Base-by-base conservation (phyloP, 768 basidiomycete genomes). In the Pleurotus cornucopiae region DNA sequence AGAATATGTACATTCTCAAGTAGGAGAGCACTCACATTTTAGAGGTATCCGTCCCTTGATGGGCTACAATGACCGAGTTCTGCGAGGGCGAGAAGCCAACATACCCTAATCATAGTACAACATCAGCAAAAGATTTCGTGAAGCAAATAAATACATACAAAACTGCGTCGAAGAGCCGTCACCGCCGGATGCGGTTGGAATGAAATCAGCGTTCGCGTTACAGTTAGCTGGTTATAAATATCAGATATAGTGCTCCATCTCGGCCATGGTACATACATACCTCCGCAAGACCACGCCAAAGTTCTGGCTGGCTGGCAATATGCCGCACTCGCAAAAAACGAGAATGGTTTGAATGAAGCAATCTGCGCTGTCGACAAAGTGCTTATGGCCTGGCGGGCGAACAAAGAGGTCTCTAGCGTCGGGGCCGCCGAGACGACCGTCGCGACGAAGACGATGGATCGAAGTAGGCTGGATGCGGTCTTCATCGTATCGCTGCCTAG, bases 281-380 rank as follows among this genome's bases (percentile, higher is more conserved):
- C 38, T 4, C 60, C 60, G 26, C 60, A 60, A 26, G 18, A 25
- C 60, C 60, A 60, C 5, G 43, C 26, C 18, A 46, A 18, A n/a
- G 56, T 54, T 6, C 9, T 18, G 38, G 23, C 23, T 16, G 59
- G 21, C 9, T 67, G 55, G 57, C 83, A 85, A 58, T 83, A 82
- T 0, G 74, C 81, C 5, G 82, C 63, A 44, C 76, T 76, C 0
- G 83, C 82, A 55, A 76, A 83, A 55, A 65, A 66, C 0, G 80
- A 71, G 64, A 75, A 85, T 1, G 81, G 73, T 34, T 65, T 76
- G 64, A 73, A 83, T 6, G 63, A 26, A 6, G 68, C 58, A n/a
- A 84, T 76, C 61, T 80, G 76, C 0, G 72, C 14, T 5, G 70
- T 58, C 6, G 71, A 64, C 41, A 82, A 65, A 7, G 75, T 46